phyloP scores from a whole-genome alignment of 257 asterid species.

The Salvia hispanica region DNA sequence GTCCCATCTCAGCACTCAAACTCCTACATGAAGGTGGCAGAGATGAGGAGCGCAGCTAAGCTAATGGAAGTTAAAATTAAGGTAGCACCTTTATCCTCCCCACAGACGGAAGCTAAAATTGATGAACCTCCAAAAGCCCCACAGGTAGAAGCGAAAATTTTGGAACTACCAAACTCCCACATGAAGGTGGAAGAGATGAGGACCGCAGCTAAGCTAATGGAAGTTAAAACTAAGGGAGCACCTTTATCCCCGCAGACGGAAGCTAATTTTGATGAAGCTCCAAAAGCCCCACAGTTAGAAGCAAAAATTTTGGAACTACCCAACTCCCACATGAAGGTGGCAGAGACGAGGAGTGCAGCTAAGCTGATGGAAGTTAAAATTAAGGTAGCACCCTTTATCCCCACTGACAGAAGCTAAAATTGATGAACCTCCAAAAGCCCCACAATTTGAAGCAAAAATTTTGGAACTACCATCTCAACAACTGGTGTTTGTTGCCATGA shows the following conservation, averaged over 20 bases:
- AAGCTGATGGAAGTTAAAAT: background rate
- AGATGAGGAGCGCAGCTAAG: slow-evolving; percentile 49
- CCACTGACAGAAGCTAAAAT: slow-evolving; percentile 41
- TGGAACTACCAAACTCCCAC: slow-evolving; percentile 48
- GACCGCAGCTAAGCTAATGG: slow-evolving; percentile 28
- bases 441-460: background rate
- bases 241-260: slow-evolving; percentile 50
- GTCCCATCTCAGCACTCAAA: slow-evolving; percentile 66
- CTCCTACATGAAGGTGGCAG: slow-evolving; percentile 51
- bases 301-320: slow-evolving; percentile 29
- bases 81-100: slow-evolving; percentile 45
- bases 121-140: slow-evolving; percentile 43
- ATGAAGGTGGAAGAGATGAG: slow-evolving; percentile 57
- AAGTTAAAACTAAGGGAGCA: slow-evolving; percentile 21
- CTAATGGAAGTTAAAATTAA: background rate
- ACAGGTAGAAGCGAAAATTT: background rate
- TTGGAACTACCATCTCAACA: slow-evolving; percentile 46
- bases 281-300: slow-evolving; percentile 35
- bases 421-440: slow-evolving; percentile 40
- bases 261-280: slow-evolving; percentile 25
- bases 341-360: slow-evolving; percentile 50
- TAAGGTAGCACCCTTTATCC: slow-evolving; percentile 39
- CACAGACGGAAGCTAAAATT: slow-evolving; percentile 35
- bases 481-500: slow-evolving; percentile 59
- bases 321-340: slow-evolving; percentile 53